Conservation (phyloP, 1,284 basidiomycete species). For the Apiotrichum domesticum region DNA sequence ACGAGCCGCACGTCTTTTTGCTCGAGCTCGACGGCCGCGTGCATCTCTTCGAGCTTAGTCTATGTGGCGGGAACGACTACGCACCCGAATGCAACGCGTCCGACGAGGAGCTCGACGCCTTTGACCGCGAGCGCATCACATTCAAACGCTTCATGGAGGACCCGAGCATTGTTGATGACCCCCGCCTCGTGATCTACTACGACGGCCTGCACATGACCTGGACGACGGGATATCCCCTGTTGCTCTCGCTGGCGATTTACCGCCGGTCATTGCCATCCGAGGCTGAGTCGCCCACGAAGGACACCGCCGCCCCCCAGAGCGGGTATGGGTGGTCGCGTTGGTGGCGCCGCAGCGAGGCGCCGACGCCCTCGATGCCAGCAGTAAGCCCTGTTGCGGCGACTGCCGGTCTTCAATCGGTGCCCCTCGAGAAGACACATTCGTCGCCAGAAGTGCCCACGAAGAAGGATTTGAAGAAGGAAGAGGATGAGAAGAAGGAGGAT, state of each 20-base stretch:
- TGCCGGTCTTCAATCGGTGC: not conserved
- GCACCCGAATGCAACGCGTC: conserved; percentile 24
- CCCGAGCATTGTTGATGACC: conserved; percentile 49
- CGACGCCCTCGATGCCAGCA: not conserved
- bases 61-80: conserved; percentile 40
- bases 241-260: conserved; percentile 51
- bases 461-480: not conserved
- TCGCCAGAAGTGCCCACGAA: not conserved
- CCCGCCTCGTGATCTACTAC: conserved; percentile 50
- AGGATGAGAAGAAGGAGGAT: not conserved
- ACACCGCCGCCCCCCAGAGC: conserved; percentile 16
- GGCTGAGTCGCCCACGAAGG: not conserved
- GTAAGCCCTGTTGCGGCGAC: too few relatives aligned
- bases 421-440: conserved; percentile 3
- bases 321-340: conserved; percentile 45
- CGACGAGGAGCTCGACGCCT: conserved; percentile 35
- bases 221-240: conserved; percentile 50
- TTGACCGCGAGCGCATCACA: conserved; percentile 48
- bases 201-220: conserved; percentile 50
- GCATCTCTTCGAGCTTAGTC: conserved; percentile 52
- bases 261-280: conserved; percentile 41
- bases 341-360: conserved; percentile 31
- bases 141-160: conserved; percentile 52
- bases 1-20: conserved; percentile 49
- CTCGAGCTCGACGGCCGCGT: conserved; percentile 43